Base-by-base conservation (phyloP, 176 grass and related monocot species). In the Phoenix dactylifera region DNA sequence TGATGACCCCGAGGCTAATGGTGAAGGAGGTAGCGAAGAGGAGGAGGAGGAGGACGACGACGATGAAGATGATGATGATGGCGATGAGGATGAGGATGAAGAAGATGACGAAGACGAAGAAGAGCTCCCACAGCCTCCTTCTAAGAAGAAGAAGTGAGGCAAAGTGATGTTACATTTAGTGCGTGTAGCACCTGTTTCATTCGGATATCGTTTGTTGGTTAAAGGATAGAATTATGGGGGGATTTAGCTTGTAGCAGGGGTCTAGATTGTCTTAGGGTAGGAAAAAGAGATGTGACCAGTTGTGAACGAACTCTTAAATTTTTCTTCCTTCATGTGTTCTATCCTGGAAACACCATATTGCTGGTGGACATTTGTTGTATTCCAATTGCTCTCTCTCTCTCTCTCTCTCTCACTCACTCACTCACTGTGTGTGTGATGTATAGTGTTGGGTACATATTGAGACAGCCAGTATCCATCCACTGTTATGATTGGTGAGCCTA, bases 91-190 rank as follows among this genome's bases (percentile, higher is more conserved):
- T 1, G 69, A 72, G 0, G 74, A 73, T 0, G 80, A 77, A 9
- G 74, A 80, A 0, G 80, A 77, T 0, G 80, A 77, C 1, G 74
- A 83, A 0, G 73, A 82, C 0, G 79, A 82, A 0, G 60, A 60
- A 10, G 58, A 60, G 16, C 58, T 83, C 17, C 74, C 74, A 22
- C 74, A 83, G 22, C 80, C 80, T 20, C 80, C 80, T 51, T 54
- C 80, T 55, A 83, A 83, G 55, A 83, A 77, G 74, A 72, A 68
- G 62, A 83, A 83, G 60, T 83, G 62, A 83, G 57, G 50, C 5
- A 68, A 25, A 1, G 54, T 23, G 7, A 22, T 22, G 18, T 20
- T 20, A 56, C 18, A 20, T 56, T 56, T 56, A 22, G 18, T 18
- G n/a, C 22, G 5, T 18, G 3, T 56, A 20, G 22, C 54, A 55